Conservation (phyloP, 352 stramenopile species). For the Aphanomyces astaci region DNA sequence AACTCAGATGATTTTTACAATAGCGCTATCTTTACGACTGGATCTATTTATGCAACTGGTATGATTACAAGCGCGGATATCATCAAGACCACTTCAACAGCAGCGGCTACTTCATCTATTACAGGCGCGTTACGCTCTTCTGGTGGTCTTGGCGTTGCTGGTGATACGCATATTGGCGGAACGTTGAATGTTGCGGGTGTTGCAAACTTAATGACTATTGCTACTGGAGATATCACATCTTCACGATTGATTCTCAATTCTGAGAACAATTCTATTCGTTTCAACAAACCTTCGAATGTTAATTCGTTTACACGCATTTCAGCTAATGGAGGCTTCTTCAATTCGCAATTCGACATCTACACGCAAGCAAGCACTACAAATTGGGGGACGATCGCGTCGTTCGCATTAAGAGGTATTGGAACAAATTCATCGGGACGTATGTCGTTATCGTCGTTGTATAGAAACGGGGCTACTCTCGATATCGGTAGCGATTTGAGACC, state of each 20-base stretch:
- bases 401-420: not conserved
- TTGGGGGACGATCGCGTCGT: not conserved
- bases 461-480: not conserved
- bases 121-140: not conserved
- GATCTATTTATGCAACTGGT: not conserved
- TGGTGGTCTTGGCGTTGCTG: not conserved
- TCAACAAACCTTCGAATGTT: not conserved
- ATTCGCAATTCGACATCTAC: too few relatives aligned
- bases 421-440: not conserved
- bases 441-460: not conserved
- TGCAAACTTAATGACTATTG: not conserved
- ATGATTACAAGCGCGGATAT: not conserved
- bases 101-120: not conserved
- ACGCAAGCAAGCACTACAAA: not conserved
- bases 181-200: not conserved
- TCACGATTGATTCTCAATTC: not conserved
- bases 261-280: not conserved
- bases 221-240: not conserved
- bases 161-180: not conserved
- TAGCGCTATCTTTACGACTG: too few relatives aligned
- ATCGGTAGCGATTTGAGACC: not conserved
- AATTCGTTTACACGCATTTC: not conserved
- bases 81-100: too few relatives aligned
- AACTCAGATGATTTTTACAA: not conserved
- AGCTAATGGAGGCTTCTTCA: too few relatives aligned